phyloP scores from a whole-genome alignment of 1,139 yeast species.

The Spencermartinsiella ligniputridi region DNA sequence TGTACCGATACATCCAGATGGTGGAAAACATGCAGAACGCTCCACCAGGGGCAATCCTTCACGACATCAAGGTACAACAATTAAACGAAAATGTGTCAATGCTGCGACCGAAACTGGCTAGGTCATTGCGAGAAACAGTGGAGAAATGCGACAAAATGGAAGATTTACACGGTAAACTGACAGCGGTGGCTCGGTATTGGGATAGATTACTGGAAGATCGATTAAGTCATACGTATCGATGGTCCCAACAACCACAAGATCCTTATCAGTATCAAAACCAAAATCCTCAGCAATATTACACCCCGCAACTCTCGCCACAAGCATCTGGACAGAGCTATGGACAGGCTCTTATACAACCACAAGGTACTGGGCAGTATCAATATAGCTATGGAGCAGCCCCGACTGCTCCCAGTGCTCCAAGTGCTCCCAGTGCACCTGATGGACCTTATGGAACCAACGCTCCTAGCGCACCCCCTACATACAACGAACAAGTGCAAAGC shows the following conservation, averaged over 20 bases:
- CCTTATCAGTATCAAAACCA: constrained; percentile 6
- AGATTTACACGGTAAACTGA: constrained; percentile 77
- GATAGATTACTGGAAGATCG: constrained; percentile 74
- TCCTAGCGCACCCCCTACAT: neutral
- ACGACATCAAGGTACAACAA: constrained; percentile 59
- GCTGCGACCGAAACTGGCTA: constrained; percentile 71
- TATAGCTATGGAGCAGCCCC: neutral
- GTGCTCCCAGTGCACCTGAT: too few relatives aligned
- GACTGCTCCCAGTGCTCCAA: neutral
- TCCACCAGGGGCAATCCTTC: constrained; percentile 50
- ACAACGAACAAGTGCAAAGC: neutral
- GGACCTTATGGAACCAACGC: too few relatives aligned
- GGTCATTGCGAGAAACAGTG: constrained; percentile 57
- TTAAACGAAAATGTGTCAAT: constrained; percentile 60
- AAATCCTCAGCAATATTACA: constrained; percentile 4
- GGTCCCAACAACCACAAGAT: constrained; percentile 7
- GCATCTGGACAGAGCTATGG: constrained; percentile 3
- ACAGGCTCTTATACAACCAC: constrained; percentile 9
- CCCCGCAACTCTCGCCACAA: constrained; percentile 4
- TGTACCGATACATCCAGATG: constrained; percentile 63
- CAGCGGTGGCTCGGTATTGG: constrained; percentile 72
- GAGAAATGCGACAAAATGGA: constrained; percentile 66
- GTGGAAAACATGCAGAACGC: constrained; percentile 52
- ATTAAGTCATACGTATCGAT: constrained; percentile 44
- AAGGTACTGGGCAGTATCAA: neutral